A percentile compares a stretch with the other conserved stretches of the same genome.
These are phyloP conservation scores for Coemansia sp. DNA, from an alignment of 192 early-diverging fungal genomes.

Conservation along the genomic window DNA sequence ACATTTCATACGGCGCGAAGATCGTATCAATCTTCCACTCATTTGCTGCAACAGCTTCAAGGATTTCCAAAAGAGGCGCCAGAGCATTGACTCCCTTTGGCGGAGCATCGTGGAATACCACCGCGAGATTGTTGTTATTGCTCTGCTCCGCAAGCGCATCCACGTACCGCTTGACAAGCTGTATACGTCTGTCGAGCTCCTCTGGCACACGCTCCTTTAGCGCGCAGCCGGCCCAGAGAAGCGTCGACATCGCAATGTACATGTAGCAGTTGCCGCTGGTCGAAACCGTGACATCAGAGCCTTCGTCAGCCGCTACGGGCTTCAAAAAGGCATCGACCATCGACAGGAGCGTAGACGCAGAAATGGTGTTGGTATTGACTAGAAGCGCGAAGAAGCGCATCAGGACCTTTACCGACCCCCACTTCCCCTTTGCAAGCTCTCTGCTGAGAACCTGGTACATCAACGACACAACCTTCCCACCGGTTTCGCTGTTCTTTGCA, in stretches of 20 bases:
- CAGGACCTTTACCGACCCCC: constrained; percentile 74
- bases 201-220: constrained; percentile 23
- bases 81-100: constrained; percentile 33
- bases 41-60: constrained; percentile 30
- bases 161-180: constrained; percentile 32
- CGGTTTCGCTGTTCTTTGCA: constrained; percentile 66
- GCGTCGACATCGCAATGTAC: constrained; percentile 71
- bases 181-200: constrained; percentile 33
- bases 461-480: constrained; percentile 63
- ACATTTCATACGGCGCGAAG: constrained; percentile 40
- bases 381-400: constrained; percentile 83
- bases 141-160: constrained; percentile 10
- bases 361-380: constrained; percentile 76
- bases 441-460: constrained; percentile 61
- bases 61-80: constrained; percentile 30
- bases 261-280: constrained; percentile 66
- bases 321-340: constrained; percentile 69
- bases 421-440: constrained; percentile 61
- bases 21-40: constrained; percentile 48
- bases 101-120: constrained; percentile 40
- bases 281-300: constrained; percentile 8
- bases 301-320: constrained; percentile 34
- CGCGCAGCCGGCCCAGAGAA: constrained; percentile 72
- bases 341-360: constrained; percentile 63
- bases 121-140: constrained; percentile 23